phyloP scores from a whole-genome alignment of 805 yeast species.

The Candida palmyrensis region DNA sequence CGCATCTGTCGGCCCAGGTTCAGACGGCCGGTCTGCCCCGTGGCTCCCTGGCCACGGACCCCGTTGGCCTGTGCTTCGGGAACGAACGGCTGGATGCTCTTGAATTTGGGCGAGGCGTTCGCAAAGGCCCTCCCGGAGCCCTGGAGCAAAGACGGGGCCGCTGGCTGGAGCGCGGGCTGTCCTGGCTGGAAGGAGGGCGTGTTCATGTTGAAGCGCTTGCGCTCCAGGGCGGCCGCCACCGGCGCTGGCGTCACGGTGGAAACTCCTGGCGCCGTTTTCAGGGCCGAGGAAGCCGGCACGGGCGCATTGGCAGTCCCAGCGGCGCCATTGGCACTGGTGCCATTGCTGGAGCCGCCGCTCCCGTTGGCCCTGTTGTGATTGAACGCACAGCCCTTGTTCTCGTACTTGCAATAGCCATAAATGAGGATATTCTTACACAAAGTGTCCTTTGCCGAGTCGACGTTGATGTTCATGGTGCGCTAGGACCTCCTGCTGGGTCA shows the following conservation, averaged over 20 bases:
- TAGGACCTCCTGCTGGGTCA: not conserved
- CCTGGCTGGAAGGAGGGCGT: constrained; percentile 44
- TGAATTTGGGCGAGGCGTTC: constrained; percentile 44
- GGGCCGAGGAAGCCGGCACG: constrained; percentile 6
- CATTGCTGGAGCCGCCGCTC: constrained; percentile 1
- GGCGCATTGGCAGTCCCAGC: constrained; percentile 6
- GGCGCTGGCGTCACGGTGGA: constrained; percentile 4
- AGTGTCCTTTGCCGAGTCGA: constrained; percentile 63
- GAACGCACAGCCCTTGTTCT: constrained; percentile 82
- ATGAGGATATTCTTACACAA: constrained; percentile 81
- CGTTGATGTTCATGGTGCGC: constrained; percentile 34
- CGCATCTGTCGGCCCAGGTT: constrained; percentile 3
- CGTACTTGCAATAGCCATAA: constrained; percentile 85
- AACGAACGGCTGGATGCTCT: constrained; percentile 44
- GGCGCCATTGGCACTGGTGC: constrained; percentile 4
- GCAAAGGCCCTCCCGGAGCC: constrained; percentile 24
- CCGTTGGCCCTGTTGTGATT: constrained; percentile 40
- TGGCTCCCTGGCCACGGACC: too few relatives aligned
- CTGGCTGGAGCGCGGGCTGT: constrained; percentile 13
- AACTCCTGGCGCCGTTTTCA: not conserved
- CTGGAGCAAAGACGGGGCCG: constrained; percentile 1
- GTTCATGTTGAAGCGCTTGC: constrained; percentile 27
- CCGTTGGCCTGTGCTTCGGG: constrained; percentile 34
- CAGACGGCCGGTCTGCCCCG: constrained; percentile 1
- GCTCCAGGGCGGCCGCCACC: constrained; percentile 5